Evolutionary conservation across 352 stramenopile genomes (phyloP).

Genomic region (Globisporangium carolinianum): DNA sequence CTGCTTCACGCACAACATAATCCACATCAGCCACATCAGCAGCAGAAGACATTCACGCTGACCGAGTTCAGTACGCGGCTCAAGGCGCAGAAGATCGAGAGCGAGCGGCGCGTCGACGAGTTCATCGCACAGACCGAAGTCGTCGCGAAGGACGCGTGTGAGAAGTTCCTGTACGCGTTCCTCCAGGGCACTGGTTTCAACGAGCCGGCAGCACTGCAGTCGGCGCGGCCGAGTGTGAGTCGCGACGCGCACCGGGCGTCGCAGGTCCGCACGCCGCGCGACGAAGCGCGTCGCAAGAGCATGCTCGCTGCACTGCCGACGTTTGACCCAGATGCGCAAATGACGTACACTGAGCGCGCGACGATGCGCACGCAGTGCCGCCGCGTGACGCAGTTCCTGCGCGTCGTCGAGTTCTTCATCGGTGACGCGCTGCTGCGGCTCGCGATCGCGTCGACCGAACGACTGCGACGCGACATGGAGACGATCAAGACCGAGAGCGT

Average conservation of each 20-base stretch:
- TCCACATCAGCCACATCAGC: slow-evolving; percentile 7
- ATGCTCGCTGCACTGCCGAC: slow-evolving; percentile 13
- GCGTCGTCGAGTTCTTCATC: slow-evolving; percentile 89
- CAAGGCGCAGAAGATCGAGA: slow-evolving; percentile 63
- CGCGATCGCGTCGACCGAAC: slow-evolving; percentile 50
- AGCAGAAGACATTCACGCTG: slow-evolving; percentile 64
- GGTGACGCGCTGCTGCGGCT: slow-evolving; percentile 70
- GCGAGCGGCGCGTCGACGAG: slow-evolving; percentile 45
- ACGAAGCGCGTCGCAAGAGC: slow-evolving; percentile 10
- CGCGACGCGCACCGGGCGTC: background rate
- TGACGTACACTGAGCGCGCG: slow-evolving; percentile 94
- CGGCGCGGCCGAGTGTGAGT: too few relatives aligned
- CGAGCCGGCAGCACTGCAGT: slow-evolving; percentile 2
- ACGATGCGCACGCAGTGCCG: slow-evolving; percentile 88
- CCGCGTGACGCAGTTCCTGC: slow-evolving; percentile 88
- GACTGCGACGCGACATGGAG: slow-evolving; percentile 31
- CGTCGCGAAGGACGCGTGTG: slow-evolving; percentile 56
- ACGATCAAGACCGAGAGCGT: slow-evolving; percentile 24
- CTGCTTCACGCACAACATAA: too few relatives aligned
- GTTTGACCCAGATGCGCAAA: slow-evolving; percentile 35
- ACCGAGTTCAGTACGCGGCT: slow-evolving; percentile 72
- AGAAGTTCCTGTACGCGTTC: slow-evolving; percentile 53
- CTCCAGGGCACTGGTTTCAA: slow-evolving; percentile 56
- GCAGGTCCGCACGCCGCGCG: slow-evolving; percentile 11
- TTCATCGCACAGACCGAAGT: slow-evolving; percentile 53